Evolutionary conservation across 2,329 filamentous ascomycete genomes (phyloP).

Genomic region (Colletotrichum lini): DNA sequence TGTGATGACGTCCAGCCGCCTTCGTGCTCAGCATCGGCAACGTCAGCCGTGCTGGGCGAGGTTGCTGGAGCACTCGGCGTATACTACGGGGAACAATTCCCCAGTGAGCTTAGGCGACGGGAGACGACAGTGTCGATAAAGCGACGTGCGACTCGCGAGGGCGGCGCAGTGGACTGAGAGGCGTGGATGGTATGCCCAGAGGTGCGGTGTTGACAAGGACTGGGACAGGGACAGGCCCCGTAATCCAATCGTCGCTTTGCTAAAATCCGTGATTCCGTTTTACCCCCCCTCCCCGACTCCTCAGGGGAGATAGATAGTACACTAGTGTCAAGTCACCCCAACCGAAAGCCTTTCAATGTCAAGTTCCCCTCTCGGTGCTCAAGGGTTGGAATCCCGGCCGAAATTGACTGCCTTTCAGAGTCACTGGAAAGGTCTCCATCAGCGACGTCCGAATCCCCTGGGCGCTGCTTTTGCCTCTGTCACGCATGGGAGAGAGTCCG

Average conservation of each 20-base stretch:
- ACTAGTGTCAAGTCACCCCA: too few relatives aligned
- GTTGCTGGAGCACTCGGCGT: not conserved
- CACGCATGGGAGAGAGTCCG: conserved; percentile 7
- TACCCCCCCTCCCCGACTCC: not conserved
- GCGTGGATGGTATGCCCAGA: conserved; percentile 29
- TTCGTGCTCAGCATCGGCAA: not conserved
- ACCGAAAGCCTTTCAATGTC: too few relatives aligned
- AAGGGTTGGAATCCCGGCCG: not conserved
- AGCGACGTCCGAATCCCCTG: not conserved
- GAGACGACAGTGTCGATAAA: not conserved
- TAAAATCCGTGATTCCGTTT: not conserved
- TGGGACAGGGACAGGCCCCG: conserved; percentile 22
- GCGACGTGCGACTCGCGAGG: not conserved
- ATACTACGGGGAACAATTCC: not conserved
- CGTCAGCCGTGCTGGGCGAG: not conserved
- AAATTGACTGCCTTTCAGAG: not conserved
- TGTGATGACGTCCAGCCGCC: not conserved
- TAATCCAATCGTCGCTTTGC: not conserved
- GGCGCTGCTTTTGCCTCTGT: conserved; percentile 7
- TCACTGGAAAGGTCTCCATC: not conserved
- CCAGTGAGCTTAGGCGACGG: not conserved
- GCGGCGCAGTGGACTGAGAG: not conserved
- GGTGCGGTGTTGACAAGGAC: conserved; percentile 29
- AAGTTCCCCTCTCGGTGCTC: too few relatives aligned
- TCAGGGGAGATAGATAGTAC: not conserved